A percentile compares a stretch with the other conserved stretches of the same genome.
phyloP scores from a whole-genome alignment of 257 asterid genomes.

The Salvia rosmarinus region DNA sequence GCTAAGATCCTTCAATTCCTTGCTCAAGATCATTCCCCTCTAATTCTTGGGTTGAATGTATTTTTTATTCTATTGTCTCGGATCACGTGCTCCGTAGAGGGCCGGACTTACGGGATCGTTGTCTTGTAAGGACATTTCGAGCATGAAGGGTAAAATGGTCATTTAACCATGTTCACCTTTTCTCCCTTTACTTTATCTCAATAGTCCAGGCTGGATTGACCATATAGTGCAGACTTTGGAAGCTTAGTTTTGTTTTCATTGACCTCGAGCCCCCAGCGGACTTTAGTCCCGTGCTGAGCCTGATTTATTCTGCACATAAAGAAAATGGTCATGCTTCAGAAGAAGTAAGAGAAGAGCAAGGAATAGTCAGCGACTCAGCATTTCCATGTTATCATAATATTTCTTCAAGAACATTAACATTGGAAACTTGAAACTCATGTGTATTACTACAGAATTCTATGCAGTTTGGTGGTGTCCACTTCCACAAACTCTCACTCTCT shows the following conservation, averaged over 20 bases:
- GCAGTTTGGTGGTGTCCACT: constrained; percentile 29
- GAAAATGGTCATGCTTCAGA: constrained; percentile 31
- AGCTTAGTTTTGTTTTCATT: constrained; percentile 46
- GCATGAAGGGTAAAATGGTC: constrained; percentile 5
- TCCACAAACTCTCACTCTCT: constrained; percentile 18
- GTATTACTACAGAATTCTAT: constrained; percentile 38
- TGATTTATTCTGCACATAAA: constrained; percentile 26
- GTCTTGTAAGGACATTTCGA: background rate
- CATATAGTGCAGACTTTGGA: constrained; percentile 35
- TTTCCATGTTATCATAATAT: constrained; percentile 27
- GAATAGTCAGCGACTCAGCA: constrained; percentile 37
- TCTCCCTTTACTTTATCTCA: background rate
- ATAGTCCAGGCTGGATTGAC: constrained; percentile 38
- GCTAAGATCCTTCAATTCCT: background rate
- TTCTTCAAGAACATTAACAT: constrained; percentile 34
- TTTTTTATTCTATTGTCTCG: background rate
- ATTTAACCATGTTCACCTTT: constrained; percentile 7
- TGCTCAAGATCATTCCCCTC: background rate
- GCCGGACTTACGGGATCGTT: background rate
- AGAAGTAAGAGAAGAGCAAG: constrained; percentile 35
- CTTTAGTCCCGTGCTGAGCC: constrained; percentile 41
- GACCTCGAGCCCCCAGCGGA: constrained; percentile 68
- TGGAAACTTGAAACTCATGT: constrained; percentile 54
- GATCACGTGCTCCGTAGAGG: background rate
- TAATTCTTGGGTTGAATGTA: background rate